These are phyloP conservation scores for Thermothelomyces thermophilus DNA, from an alignment of 2,329 filamentous ascomycete genomes.

Conservation along the genomic window DNA sequence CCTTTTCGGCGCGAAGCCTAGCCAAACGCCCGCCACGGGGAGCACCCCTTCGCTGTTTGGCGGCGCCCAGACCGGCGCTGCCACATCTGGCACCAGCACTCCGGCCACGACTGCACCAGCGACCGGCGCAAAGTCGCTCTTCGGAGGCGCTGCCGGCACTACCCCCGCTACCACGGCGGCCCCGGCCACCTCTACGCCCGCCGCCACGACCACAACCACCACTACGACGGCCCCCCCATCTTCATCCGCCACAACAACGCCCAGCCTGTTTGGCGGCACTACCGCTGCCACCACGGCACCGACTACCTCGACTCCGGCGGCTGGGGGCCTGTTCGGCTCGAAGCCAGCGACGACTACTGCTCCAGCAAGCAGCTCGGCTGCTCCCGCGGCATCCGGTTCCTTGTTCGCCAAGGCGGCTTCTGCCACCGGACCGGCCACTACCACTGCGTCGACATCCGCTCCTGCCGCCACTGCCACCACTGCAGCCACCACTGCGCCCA, in stretches of 20 bases:
- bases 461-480: too few species aligned
- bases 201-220: constrained; percentile 17
- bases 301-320: constrained; percentile 4
- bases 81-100: constrained; percentile 8
- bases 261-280: constrained; percentile 12
- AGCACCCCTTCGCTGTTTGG: constrained; percentile 27
- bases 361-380: constrained; percentile 4
- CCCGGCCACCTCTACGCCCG: neutral
- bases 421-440: constrained; percentile 25
- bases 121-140: constrained; percentile 7
- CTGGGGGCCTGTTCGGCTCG: constrained; percentile 5
- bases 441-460: constrained; percentile 26
- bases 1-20: constrained; percentile 26
- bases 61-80: constrained; percentile 22
- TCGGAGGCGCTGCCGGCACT: constrained; percentile 4
- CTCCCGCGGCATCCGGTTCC: constrained; percentile 13
- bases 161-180: constrained; percentile 9
- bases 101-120: constrained; percentile 13
- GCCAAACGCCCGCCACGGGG: constrained; percentile 14
- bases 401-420: constrained; percentile 18
- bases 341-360: constrained; percentile 10
- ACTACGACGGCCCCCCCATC: constrained; percentile 26
- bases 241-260: constrained; percentile 4
- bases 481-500: constrained; percentile 28
- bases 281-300: constrained; percentile 17